phyloP scores from a whole-genome alignment of 495 filamentous ascomycete genomes.

The Penicillium macrosclerotiorum region DNA sequence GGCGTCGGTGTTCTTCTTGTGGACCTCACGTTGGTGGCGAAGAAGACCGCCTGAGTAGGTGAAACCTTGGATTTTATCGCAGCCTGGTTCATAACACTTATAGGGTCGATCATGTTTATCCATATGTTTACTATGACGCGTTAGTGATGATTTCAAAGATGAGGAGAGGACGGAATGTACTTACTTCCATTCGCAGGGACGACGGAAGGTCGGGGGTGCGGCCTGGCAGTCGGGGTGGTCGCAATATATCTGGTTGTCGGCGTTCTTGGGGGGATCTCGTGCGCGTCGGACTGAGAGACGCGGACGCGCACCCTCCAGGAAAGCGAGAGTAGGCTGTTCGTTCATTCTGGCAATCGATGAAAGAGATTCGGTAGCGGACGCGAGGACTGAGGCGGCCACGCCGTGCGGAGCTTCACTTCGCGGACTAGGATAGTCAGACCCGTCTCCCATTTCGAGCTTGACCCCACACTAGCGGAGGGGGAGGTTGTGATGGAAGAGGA shows the following conservation, averaged over 20 bases:
- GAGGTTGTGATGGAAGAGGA: conserved; percentile 21
- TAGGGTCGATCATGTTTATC: conserved; percentile 95
- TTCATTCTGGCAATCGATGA: conserved; percentile 41
- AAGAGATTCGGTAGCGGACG: conserved; percentile 37
- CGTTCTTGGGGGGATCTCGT: conserved; percentile 60
- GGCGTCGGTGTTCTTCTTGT: conserved; percentile 79
- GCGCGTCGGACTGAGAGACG: conserved; percentile 47
- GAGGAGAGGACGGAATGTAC: conserved; percentile 29
- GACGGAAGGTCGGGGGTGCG: conserved; percentile 59
- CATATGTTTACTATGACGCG: conserved; percentile 78
- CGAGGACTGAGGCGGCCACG: conserved; percentile 37
- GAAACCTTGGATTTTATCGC: conserved; percentile 88
- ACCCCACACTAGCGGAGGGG: conserved; percentile 38
- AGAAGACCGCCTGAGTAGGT: conserved; percentile 88
- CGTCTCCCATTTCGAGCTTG: conserved; percentile 47
- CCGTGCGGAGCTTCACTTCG: conserved; percentile 48
- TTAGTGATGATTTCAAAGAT: conserved; percentile 14
- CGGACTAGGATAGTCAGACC: conserved; percentile 52
- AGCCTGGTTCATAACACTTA: conserved; percentile 70
- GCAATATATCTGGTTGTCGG: conserved; percentile 69
- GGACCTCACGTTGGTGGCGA: conserved; percentile 87
- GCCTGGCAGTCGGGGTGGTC: conserved; percentile 58
- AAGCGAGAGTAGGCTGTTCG: conserved; percentile 34
- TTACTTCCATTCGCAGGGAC: conserved; percentile 93
- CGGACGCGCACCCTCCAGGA: conserved; percentile 43